Conservation (phyloP, 331 rosid genomes). For the Phaseolus coccineus region DNA sequence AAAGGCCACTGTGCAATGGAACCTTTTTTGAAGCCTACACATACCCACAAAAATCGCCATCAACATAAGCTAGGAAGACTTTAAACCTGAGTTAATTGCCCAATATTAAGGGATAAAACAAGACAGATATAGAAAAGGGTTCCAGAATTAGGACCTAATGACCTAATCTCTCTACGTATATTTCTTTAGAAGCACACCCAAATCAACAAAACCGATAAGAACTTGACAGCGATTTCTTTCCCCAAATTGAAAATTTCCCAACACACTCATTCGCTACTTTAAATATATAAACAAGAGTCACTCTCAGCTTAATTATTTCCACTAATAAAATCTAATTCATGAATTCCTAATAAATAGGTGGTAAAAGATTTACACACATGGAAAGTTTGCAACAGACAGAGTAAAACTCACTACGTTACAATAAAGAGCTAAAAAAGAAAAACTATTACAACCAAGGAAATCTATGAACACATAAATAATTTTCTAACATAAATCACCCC, state of each 20-base stretch:
- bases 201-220: slow-evolving; percentile 46
- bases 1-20: slow-evolving; percentile 67
- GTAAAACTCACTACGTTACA: slow-evolving; percentile 13
- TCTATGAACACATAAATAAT: slow-evolving; percentile 11
- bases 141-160: slow-evolving; percentile 11
- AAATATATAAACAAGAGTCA: slow-evolving; percentile 31
- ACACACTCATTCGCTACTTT: slow-evolving; percentile 7
- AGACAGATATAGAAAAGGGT: slow-evolving; percentile 1
- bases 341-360: slow-evolving; percentile 26
- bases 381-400: not conserved
- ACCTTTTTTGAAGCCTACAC: slow-evolving; percentile 55
- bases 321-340: slow-evolving; percentile 18
- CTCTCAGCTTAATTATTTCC: not conserved
- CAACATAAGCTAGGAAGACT: slow-evolving; percentile 36
- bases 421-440: not conserved
- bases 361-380: not conserved
- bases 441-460: slow-evolving; percentile 27
- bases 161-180: slow-evolving; percentile 2
- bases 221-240: slow-evolving; percentile 10
- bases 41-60: slow-evolving; percentile 36
- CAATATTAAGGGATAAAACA: not conserved
- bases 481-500: slow-evolving; percentile 27
- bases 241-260: slow-evolving; percentile 29
- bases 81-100: slow-evolving; percentile 22
- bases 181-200: slow-evolving; percentile 17